Percentiles rank a stretch among this genome's conserved stretches.
These are phyloP conservation scores for Clonostachys solani DNA, from an alignment of 2,329 filamentous ascomycete species.

Conservation along the genomic window DNA sequence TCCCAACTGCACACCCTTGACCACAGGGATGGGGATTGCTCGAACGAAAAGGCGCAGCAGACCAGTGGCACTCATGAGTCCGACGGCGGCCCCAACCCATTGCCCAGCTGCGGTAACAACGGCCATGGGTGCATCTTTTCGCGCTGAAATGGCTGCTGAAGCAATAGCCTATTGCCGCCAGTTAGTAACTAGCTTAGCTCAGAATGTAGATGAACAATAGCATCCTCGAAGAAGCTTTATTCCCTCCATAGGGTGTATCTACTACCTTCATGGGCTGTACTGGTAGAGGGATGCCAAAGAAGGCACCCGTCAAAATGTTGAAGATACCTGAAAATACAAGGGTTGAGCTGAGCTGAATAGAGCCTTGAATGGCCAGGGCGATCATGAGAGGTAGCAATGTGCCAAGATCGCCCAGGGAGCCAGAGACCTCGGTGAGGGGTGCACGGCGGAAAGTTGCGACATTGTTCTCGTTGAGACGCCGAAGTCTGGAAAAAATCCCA, in stretches of 20 bases:
- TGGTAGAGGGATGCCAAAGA: conserved; percentile 85
- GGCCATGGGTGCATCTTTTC: conserved; percentile 38
- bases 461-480: conserved; percentile 39
- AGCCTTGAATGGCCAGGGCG: conserved; percentile 72
- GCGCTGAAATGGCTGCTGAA: conserved; percentile 75
- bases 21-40: conserved; percentile 78
- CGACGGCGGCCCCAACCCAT: conserved; percentile 69
- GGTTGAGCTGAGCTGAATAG: conserved; percentile 78
- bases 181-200: not conserved
- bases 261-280: conserved; percentile 79
- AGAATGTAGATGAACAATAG: too few species aligned
- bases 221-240: not conserved
- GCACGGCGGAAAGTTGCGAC: conserved; percentile 37
- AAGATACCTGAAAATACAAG: conserved; percentile 84
- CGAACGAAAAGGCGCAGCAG: conserved; percentile 69
- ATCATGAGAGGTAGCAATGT: conserved; percentile 88
- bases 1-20: conserved; percentile 93
- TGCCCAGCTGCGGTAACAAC: conserved; percentile 77
- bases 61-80: conserved; percentile 75
- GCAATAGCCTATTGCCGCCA: conserved; percentile 64
- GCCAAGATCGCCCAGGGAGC: conserved; percentile 81
- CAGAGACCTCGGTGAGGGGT: conserved; percentile 72
- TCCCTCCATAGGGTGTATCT: not conserved
- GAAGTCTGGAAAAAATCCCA: conserved; percentile 8
- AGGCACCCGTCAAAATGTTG: conserved; percentile 76